Conservation (phyloP, 2,329 filamentous ascomycete genomes). For the Neonectria punicea region DNA sequence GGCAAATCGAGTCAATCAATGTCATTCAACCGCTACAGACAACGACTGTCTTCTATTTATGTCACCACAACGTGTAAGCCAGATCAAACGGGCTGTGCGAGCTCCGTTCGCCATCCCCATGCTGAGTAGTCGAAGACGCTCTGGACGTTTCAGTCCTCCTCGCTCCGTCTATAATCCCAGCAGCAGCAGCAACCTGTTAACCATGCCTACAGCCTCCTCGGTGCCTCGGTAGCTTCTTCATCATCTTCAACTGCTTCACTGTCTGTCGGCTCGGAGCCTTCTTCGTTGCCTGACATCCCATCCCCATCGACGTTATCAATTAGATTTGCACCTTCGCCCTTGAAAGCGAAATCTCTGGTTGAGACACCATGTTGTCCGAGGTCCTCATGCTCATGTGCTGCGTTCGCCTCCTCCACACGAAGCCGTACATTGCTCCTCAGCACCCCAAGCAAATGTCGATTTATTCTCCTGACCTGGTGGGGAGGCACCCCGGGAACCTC, state of each 20-base stretch:
- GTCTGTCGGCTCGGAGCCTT: neutral
- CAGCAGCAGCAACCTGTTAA: conserved; percentile 4
- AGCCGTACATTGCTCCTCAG: conserved; percentile 2
- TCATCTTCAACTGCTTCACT: neutral
- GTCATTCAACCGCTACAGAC: conserved; percentile 13
- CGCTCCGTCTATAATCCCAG: neutral
- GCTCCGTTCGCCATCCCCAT: neutral
- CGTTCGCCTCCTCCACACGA: conserved; percentile 8
- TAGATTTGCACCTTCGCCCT: neutral
- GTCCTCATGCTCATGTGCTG: neutral
- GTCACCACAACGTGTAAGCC: neutral
- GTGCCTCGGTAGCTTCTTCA: neutral
- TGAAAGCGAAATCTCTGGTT: conserved; percentile 8
- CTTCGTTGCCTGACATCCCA: neutral
- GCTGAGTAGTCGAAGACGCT: neutral
- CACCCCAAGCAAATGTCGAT: conserved; percentile 2
- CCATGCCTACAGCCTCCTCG: conserved; percentile 15
- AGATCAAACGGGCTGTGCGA: conserved; percentile 4
- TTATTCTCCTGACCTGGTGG: neutral
- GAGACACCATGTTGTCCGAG: conserved; percentile 2
- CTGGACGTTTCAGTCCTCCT: conserved; percentile 8
- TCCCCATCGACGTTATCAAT: neutral
- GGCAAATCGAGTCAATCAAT: neutral
- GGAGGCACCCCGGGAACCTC: neutral
- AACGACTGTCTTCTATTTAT: neutral